phyloP scores from a whole-genome alignment of 371 early-diverging fungal genomes.

The Basidiobolus meristosporus region DNA sequence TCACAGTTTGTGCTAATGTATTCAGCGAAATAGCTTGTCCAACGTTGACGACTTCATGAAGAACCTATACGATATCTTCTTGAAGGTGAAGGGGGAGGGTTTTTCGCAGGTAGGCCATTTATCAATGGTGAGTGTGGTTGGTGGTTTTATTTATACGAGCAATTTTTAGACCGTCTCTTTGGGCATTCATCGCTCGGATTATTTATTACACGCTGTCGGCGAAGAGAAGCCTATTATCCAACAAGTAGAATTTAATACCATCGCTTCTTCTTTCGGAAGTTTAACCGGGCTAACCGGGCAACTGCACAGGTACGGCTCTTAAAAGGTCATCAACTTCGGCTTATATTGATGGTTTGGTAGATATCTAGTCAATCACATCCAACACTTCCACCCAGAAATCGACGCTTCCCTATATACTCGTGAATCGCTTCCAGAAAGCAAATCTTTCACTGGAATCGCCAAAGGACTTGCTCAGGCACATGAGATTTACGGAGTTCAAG shows the following conservation, averaged over 20 bases:
- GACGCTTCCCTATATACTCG: too few species aligned
- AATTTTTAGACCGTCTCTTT: constrained; percentile 32
- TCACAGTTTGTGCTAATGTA: background rate
- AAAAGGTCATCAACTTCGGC: background rate
- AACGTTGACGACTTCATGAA: constrained; percentile 69
- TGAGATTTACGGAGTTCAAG: constrained; percentile 45
- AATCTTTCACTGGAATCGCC: constrained; percentile 43
- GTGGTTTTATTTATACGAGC: background rate
- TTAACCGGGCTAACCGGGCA: constrained; percentile 58
- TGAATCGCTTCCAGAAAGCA: constrained; percentile 41
- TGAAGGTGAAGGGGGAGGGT: constrained; percentile 31
- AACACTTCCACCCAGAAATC: background rate
- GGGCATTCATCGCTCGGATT: constrained; percentile 86
- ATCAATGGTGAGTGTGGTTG: background rate
- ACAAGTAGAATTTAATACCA: constrained; percentile 95
- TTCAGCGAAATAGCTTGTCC: constrained; percentile 27
- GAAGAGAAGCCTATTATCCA: constrained; percentile 28
- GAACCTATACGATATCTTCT: constrained; percentile 59
- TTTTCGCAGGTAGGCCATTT: constrained; percentile 26
- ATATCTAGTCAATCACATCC: background rate
- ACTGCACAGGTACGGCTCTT: constrained; percentile 43
- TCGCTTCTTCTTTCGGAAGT: constrained; percentile 77
- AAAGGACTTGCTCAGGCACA: constrained; percentile 69
- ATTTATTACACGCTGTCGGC: constrained; percentile 56
- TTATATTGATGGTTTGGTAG: background rate